Base-by-base conservation (phyloP, 1,284 basidiomycete genomes). In the Rhodotorula mucilaginosa region DNA sequence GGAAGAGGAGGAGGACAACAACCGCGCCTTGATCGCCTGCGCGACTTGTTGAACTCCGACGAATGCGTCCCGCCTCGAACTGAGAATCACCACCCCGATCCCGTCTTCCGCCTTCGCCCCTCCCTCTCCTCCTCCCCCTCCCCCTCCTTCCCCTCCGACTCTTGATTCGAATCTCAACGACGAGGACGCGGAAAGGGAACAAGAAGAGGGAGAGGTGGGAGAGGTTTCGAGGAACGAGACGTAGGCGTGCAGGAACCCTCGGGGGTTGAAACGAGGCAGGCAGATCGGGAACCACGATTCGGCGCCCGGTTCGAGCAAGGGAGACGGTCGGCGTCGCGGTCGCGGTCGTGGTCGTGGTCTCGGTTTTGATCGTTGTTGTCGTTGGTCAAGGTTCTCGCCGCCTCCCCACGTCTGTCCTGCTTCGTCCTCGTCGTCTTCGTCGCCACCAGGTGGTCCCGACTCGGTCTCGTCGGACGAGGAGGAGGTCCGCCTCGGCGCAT, bases 211-310 rank as follows among this genome's bases (percentile, higher is more conserved):
- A 26, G 31, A 13, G 16, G 13, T 52, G n/a, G 26, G 10, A 44
- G 39, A 44, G 23, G 51, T 52, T 2, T 48, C n/a, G 29, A 89
- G 80, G 80, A 91, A 96, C 51, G 88, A 88, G 66, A 97, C 87
- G 78, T 96, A 97, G 23, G 92, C 91, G 81, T 99, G 93, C 26
- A 97, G 88, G 81, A 98, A 98, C 1, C 90, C 91, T 2, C 89
- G 84, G 0, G 93, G 85, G 77, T 97, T 95, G 83, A 93, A 97
- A 79, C 94, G 94, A 0, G 97, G 96, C 16, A 99, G 86, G 80
- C 96, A 99, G 62, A 99, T 87, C 0, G 97, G 97, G 3, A 98
- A 85, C 92, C 94, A 99, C 7, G 90, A 90, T 29, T 94, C 89
- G 10, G 90, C 85, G 2, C 89, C 92, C 85, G 72, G 88, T 31